phyloP scores from a whole-genome alignment of 148 eudicot genomes.

The Rhododendron simsii region DNA sequence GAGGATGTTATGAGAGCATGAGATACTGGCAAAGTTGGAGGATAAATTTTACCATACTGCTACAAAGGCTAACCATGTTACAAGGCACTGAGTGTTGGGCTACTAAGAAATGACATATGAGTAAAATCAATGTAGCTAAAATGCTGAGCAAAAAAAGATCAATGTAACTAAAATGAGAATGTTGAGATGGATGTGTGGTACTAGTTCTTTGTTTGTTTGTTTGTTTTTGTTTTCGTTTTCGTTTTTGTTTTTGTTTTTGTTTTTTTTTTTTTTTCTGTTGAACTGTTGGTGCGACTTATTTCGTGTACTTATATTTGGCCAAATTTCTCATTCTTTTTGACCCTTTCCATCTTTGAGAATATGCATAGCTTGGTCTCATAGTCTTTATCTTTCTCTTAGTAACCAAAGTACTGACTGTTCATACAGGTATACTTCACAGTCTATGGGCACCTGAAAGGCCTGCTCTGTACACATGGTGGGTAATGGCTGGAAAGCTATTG shows the following conservation, averaged over 20 bases:
- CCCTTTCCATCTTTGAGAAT: not conserved
- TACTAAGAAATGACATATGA: not conserved
- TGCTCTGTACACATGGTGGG: slow-evolving; percentile 65
- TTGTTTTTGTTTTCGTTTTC: too few species aligned
- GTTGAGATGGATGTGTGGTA: not conserved
- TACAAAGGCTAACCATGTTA: not conserved
- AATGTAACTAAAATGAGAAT: not conserved
- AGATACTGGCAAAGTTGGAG: not conserved
- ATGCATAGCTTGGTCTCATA: slow-evolving; percentile 13
- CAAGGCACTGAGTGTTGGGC: not conserved
- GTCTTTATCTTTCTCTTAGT: slow-evolving; percentile 23
- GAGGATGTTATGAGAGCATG: not conserved
- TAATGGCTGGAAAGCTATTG: not conserved
- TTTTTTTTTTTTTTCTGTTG: too few species aligned
- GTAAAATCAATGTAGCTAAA: not conserved
- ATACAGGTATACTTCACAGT: slow-evolving; percentile 87
- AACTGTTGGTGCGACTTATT: not conserved
- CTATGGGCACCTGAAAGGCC: slow-evolving; percentile 71
- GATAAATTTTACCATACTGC: not conserved
- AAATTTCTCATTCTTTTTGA: not conserved
- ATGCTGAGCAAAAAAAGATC: not conserved
- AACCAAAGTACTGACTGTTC: slow-evolving; percentile 36
- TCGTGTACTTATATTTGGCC: not conserved
- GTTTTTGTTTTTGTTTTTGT: too few species aligned
- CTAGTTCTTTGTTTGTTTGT: too few species aligned